Conservation (phyloP, 345 rosid species). For the Eucalyptus sp. region DNA sequence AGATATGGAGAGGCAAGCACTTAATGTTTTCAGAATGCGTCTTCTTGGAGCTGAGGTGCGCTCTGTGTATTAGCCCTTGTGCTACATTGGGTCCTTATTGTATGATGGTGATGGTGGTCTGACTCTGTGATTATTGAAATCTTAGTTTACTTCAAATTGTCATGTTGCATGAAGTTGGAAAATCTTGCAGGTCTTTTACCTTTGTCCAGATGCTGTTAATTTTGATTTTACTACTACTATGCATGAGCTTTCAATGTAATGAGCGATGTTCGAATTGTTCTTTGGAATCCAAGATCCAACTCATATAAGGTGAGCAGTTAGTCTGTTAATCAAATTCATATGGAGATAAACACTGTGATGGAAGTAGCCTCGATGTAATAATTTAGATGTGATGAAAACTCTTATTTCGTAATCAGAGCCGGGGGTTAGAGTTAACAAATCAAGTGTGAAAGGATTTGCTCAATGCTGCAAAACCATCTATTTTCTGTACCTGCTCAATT, state of each 20-base stretch:
- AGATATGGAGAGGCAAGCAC: conserved; percentile 91
- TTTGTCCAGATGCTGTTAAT: neutral
- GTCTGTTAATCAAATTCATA: neutral
- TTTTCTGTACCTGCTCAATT: neutral
- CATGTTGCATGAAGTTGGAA: neutral
- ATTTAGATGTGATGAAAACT: neutral
- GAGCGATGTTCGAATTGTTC: neutral
- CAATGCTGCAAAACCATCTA: neutral
- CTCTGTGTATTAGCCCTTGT: neutral
- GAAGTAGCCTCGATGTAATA: neutral
- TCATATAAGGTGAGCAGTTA: neutral
- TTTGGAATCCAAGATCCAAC: neutral
- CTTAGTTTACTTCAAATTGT: neutral
- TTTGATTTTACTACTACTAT: neutral
- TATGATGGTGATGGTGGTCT: neutral
- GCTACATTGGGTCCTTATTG: neutral
- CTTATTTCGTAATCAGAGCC: neutral
- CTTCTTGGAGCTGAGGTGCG: conserved; percentile 90
- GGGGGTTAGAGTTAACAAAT: neutral
- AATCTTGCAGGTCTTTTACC: neutral
- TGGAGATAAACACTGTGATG: neutral
- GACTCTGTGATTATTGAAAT: neutral
- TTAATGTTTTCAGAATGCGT: conserved; percentile 86
- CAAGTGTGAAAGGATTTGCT: neutral
- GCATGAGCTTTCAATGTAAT: neutral